Evolutionary conservation across 495 filamentous ascomycete genomes (phyloP).

Genomic region (Evansstolkia leycettana): DNA sequence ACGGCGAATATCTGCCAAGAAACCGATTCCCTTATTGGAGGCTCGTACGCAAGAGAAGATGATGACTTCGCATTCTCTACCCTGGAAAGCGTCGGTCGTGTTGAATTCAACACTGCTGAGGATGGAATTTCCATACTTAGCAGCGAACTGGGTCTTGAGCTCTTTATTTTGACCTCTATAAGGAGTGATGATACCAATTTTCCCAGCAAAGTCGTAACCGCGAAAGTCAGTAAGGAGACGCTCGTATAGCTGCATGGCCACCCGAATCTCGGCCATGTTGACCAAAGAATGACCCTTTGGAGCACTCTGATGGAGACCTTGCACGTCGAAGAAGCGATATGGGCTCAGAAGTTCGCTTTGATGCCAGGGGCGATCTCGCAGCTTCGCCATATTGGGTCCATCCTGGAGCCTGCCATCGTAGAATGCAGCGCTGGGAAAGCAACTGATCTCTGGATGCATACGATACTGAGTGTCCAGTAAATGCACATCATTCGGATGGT

Average conservation of each 20-base stretch:
- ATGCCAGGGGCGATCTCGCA: constrained; percentile 78
- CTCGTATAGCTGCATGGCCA: constrained; percentile 73
- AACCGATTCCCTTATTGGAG: constrained; percentile 86
- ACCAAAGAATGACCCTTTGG: constrained; percentile 75
- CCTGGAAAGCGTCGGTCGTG: constrained; percentile 96
- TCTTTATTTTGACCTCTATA: constrained; percentile 88
- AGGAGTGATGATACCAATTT: constrained; percentile 92
- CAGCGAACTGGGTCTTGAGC: constrained; percentile 58
- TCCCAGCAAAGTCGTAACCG: constrained; percentile 57
- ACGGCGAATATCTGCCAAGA: constrained; percentile 93
- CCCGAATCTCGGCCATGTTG: constrained; percentile 74
- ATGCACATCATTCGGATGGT: constrained; percentile 81
- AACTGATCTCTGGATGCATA: constrained; percentile 94
- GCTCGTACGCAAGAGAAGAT: constrained; percentile 98
- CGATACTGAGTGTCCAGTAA: constrained; percentile 93
- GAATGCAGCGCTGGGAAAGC: constrained; percentile 80
- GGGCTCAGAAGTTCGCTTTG: constrained; percentile 66
- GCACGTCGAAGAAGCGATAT: constrained; percentile 96
- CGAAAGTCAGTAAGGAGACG: constrained; percentile 62
- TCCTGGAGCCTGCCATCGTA: constrained; percentile 82
- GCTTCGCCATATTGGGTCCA: constrained; percentile 63
- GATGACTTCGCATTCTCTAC: constrained; percentile 91
- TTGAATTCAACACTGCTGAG: constrained; percentile 84
- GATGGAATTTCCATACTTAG: constrained; percentile 61
- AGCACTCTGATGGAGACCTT: constrained; percentile 70